A percentile compares a stretch with the other conserved stretches of the same genome.
Evolutionary conservation across 2,329 filamentous ascomycete species (phyloP).

Genomic region (Cladorrhinum sp.): DNA sequence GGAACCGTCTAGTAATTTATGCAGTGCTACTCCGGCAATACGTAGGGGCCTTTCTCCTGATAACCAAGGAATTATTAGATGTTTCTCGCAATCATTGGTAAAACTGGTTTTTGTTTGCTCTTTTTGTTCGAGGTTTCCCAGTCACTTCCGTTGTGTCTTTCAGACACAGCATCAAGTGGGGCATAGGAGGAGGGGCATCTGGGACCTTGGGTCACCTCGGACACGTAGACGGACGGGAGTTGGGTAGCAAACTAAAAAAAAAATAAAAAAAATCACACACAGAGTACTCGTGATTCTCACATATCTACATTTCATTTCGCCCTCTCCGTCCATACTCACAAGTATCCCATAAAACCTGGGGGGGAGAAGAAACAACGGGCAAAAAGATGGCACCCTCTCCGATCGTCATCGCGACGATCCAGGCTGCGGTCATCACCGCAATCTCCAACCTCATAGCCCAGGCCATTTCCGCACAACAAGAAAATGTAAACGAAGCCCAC

Average conservation of each 20-base stretch:
- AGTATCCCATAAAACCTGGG: neutral
- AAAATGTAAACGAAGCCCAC: too few species aligned
- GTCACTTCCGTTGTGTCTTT: neutral
- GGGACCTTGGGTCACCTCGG: neutral
- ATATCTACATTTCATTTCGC: neutral
- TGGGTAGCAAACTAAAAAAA: neutral
- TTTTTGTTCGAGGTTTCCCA: neutral
- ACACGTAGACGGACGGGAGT: neutral
- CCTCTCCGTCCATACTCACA: neutral
- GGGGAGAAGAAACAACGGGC: neutral
- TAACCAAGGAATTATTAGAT: neutral
- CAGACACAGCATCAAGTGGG: neutral
- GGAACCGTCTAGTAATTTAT: neutral
- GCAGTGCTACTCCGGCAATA: neutral
- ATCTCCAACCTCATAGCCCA: conserved; percentile 74
- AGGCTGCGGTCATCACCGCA: conserved; percentile 62
- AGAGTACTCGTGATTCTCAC: neutral
- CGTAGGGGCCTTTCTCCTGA: neutral
- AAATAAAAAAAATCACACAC: neutral
- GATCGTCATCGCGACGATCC: conserved; percentile 59
- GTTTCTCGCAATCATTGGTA: neutral
- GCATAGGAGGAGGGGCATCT: too few species aligned
- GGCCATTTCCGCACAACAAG: conserved; percentile 59
- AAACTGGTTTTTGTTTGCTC: neutral
- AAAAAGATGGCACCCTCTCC: conserved; percentile 44